Evolutionary conservation across 805 yeast species (phyloP).

Genomic region (Cyberlindnera maritima): DNA sequence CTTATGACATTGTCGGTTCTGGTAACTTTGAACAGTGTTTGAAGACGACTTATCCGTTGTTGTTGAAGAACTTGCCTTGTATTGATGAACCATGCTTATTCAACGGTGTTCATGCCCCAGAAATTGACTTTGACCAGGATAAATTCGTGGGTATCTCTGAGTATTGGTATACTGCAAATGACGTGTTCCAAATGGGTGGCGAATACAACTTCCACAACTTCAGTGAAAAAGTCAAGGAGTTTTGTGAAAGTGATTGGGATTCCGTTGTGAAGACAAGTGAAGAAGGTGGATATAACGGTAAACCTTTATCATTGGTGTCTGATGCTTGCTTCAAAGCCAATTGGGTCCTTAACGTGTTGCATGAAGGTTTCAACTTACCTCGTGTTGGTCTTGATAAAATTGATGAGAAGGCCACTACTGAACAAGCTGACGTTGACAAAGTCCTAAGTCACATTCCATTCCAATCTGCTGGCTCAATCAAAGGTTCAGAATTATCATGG

Average conservation of each 20-base stretch:
- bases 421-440: conserved; percentile 24
- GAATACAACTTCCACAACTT: conserved; percentile 75
- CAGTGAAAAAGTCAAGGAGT: conserved; percentile 61
- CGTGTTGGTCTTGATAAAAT: conserved; percentile 53
- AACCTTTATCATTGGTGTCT: conserved; percentile 54
- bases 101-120: conserved; percentile 94
- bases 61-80: conserved; percentile 80
- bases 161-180: conserved; percentile 96
- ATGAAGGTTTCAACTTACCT: conserved; percentile 91
- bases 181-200: conserved; percentile 85
- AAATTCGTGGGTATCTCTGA: conserved; percentile 93
- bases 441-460: conserved; percentile 52
- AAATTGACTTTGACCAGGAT: conserved; percentile 72
- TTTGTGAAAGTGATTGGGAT: conserved; percentile 78
- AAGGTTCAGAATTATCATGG: conserved; percentile 92
- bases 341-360: conserved; percentile 88
- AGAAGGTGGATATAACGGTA: conserved; percentile 54
- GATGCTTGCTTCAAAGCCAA: conserved; percentile 92
- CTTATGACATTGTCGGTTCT: conserved; percentile 59
- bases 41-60: conserved; percentile 67
- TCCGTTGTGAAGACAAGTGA: conserved; percentile 46
- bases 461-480: conserved; percentile 75
- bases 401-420: conserved; percentile 34
- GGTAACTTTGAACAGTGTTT: conserved; percentile 80
- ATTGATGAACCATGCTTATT: conserved; percentile 86